Percentiles rank a stretch among this genome's conserved stretches.
These are phyloP conservation scores for Fomitopsis schrenkii DNA, from an alignment of 1,284 basidiomycete genomes.

Conservation along the genomic window DNA sequence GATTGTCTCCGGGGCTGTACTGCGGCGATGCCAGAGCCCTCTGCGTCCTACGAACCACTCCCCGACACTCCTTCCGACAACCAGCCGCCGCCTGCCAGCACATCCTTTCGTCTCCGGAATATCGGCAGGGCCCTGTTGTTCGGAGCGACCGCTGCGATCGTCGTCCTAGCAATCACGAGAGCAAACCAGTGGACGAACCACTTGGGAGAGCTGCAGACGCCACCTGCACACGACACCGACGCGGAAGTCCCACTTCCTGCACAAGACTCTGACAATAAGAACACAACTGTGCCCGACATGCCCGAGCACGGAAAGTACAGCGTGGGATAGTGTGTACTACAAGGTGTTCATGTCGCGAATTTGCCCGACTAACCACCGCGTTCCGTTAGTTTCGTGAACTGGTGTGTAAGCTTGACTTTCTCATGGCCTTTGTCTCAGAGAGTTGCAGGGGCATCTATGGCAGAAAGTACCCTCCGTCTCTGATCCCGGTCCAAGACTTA, in stretches of 20 bases:
- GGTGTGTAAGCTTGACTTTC: conserved; percentile 35
- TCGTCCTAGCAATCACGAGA: conserved; percentile 41
- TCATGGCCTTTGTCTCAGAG: conserved; percentile 16
- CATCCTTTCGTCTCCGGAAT: conserved; percentile 10
- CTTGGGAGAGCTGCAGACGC: conserved; percentile 15
- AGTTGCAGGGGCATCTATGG: conserved; percentile 88
- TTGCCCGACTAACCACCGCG: conserved; percentile 5
- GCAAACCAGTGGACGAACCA: conserved; percentile 37
- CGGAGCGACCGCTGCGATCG: conserved; percentile 31
- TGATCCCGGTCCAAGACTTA: conserved; percentile 78
- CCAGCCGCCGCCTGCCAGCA: conserved; percentile 6
- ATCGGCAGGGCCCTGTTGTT: conserved; percentile 23
- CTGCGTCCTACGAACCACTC: conserved; percentile 26
- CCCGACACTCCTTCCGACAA: conserved; percentile 12
- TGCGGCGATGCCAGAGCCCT: conserved; percentile 12
- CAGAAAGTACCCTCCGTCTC: conserved; percentile 79
- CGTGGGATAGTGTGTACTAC: conserved; percentile 69
- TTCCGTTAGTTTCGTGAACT: conserved; percentile 65
- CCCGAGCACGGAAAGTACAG: conserved; percentile 55
- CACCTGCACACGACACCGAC: conserved; percentile 12
- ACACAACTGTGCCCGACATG: conserved; percentile 20
- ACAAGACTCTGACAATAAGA: not conserved
- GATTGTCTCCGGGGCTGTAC: not conserved
- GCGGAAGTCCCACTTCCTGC: not conserved
- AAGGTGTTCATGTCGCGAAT: conserved; percentile 3